Conservation (phyloP, 768 basidiomycete genomes). For the Ramaria rubella region DNA sequence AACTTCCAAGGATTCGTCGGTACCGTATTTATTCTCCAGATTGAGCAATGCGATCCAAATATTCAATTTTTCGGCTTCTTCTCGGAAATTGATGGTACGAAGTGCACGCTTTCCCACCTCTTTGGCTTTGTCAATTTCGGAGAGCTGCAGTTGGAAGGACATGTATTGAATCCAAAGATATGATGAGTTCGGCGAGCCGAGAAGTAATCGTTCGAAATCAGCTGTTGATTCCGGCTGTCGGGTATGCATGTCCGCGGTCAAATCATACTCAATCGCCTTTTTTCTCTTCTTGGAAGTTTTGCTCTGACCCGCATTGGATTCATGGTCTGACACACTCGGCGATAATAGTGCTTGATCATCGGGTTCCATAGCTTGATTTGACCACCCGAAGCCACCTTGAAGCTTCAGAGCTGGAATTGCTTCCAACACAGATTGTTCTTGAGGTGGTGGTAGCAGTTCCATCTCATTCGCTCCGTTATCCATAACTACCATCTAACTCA, state of each 20-base stretch:
- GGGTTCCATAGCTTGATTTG: conserved; percentile 32
- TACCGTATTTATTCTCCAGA: conserved; percentile 89
- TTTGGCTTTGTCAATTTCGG: conserved; percentile 91
- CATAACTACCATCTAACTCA: conserved; percentile 18
- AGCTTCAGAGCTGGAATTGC: conserved; percentile 21
- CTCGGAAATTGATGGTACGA: conserved; percentile 84
- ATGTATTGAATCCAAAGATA: conserved; percentile 99
- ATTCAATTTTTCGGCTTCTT: conserved; percentile 93
- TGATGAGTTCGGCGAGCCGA: conserved; percentile 94
- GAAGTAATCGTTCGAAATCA: conserved; percentile 89
- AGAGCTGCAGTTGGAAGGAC: conserved; percentile 97
- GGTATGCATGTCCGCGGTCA: conserved; percentile 83
- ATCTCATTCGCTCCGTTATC: conserved; percentile 17
- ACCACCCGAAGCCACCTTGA: conserved; percentile 60
- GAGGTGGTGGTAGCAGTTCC: neutral
- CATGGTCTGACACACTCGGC: conserved; percentile 43
- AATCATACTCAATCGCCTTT: conserved; percentile 69
- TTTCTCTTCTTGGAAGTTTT: conserved; percentile 57
- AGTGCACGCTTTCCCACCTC: conserved; percentile 81
- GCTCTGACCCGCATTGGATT: conserved; percentile 38
- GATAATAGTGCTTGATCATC: conserved; percentile 27
- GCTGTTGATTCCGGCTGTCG: conserved; percentile 83
- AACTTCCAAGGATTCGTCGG: conserved; percentile 68
- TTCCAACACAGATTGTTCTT: neutral
- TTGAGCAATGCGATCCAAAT: conserved; percentile 97